These are phyloP conservation scores for Lactuca saligna DNA, from an alignment of 129 eudicot genomes.

Conservation along the genomic window DNA sequence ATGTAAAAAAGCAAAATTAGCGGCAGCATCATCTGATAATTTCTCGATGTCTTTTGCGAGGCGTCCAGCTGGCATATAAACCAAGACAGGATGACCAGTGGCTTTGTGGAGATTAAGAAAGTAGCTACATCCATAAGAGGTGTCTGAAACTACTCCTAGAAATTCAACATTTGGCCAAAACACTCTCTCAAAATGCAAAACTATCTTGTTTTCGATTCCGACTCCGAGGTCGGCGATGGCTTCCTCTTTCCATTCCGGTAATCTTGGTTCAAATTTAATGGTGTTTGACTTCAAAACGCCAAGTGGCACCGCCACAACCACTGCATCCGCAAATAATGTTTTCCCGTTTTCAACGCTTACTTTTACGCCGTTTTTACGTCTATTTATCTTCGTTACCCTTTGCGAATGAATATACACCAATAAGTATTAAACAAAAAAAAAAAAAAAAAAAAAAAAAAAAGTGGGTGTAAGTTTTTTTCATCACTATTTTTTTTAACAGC, in stretches of 20 bases:
- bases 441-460: conserved; percentile 5
- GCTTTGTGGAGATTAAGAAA: conserved; percentile 98
- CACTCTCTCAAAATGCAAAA: conserved; percentile 81
- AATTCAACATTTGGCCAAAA: conserved; percentile 99
- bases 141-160: conserved; percentile 95
- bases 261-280: conserved; percentile 84
- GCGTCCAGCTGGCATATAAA: conserved; percentile 98
- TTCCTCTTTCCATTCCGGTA: conserved; percentile 92
- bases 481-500: neutral
- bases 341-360: conserved; percentile 77
- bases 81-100: conserved; percentile 88
- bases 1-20: conserved; percentile 79
- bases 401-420: neutral
- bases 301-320: conserved; percentile 80
- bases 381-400: conserved; percentile 68
- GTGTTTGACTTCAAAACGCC: conserved; percentile 82
- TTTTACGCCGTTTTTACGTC: conserved; percentile 78
- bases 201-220: conserved; percentile 89
- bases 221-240: conserved; percentile 93
- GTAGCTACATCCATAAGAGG: conserved; percentile 90
- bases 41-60: conserved; percentile 88
- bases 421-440: neutral
- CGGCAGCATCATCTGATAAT: conserved; percentile 89
- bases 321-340: conserved; percentile 87
- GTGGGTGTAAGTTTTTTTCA: conserved; percentile 1